phyloP scores from a whole-genome alignment of 1,284 basidiomycete species.

The Cutaneotrichosporon sp. region DNA sequence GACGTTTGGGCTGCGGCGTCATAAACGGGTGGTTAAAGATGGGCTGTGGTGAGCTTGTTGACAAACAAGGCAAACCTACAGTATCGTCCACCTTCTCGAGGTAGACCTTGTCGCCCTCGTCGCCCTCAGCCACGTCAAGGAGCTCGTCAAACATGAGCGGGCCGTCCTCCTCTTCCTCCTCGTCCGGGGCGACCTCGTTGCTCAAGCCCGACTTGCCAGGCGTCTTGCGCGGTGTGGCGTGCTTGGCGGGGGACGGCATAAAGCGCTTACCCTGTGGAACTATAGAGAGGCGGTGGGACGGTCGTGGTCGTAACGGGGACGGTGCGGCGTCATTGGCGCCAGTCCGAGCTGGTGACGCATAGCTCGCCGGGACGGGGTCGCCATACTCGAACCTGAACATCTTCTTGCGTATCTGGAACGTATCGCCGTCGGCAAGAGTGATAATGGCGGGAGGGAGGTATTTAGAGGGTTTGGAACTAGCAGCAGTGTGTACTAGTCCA shows the following conservation, averaged over 20 bases:
- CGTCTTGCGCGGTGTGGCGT: background rate
- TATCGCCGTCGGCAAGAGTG: conserved; percentile 31
- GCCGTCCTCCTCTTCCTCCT: background rate
- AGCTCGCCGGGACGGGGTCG: background rate
- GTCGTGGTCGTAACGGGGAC: conserved; percentile 15
- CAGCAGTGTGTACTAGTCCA: conserved; percentile 27
- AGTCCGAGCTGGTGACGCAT: conserved; percentile 3
- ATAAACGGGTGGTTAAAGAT: conserved; percentile 29
- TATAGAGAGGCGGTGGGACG: conserved; percentile 36
- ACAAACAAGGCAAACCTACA: background rate
- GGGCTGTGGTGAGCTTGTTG: conserved; percentile 9
- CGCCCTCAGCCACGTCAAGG: conserved; percentile 31
- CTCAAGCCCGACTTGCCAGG: background rate
- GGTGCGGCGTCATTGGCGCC: background rate
- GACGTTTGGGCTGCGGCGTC: conserved; percentile 29
- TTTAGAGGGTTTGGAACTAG: conserved; percentile 7
- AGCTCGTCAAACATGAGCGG: conserved; percentile 11
- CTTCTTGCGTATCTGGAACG: conserved; percentile 41
- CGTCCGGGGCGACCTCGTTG: conserved; percentile 14
- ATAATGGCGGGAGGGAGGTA: conserved; percentile 26
- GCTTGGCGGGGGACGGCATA: conserved; percentile 34
- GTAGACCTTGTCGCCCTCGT: conserved; percentile 40
- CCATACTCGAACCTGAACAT: conserved; percentile 44
- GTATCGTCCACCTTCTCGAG: conserved; percentile 30
- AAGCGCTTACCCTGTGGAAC: conserved; percentile 39